These are phyloP conservation scores for Trichoderma simmonsii DNA, from an alignment of 2,329 filamentous ascomycete genomes.

Conservation along the genomic window DNA sequence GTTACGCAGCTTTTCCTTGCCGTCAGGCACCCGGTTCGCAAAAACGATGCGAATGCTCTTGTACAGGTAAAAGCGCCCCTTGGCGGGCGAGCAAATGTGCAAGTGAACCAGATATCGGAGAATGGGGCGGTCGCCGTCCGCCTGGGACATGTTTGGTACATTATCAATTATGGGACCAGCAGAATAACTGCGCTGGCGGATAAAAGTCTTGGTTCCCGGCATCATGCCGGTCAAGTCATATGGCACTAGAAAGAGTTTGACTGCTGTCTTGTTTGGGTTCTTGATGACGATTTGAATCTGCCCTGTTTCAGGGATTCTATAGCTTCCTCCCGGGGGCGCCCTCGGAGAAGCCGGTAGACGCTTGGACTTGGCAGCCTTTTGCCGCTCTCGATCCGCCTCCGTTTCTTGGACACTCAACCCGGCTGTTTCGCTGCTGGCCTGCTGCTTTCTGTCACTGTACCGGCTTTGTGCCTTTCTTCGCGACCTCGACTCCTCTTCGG, in stretches of 20 bases:
- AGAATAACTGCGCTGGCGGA: constrained; percentile 90
- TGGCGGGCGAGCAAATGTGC: constrained; percentile 84
- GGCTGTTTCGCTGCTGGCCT: constrained; percentile 24
- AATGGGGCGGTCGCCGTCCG: constrained; percentile 58
- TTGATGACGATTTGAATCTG: constrained; percentile 97
- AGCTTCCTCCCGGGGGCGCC: constrained; percentile 80
- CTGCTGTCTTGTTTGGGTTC: constrained; percentile 96
- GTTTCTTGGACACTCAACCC: constrained; percentile 21
- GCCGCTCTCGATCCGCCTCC: constrained; percentile 24
- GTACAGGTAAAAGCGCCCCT: constrained; percentile 84
- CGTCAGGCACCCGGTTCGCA: constrained; percentile 91
- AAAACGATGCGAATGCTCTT: constrained; percentile 93
- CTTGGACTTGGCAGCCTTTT: constrained; percentile 39
- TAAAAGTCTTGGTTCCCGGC: constrained; percentile 89
- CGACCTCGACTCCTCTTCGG: constrained; percentile 45
- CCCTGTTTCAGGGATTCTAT: constrained; percentile 89
- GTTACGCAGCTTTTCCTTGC: constrained; percentile 86
- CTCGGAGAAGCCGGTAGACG: constrained; percentile 50
- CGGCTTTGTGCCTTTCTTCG: constrained; percentile 49
- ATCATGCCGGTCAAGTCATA: constrained; percentile 94
- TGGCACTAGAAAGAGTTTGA: constrained; percentile 90
- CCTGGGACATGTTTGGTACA: constrained; percentile 33
- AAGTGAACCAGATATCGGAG: constrained; percentile 88
- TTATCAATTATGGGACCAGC: constrained; percentile 79
- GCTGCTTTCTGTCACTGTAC: constrained; percentile 36